phyloP scores from a whole-genome alignment of 495 filamentous ascomycete species.

The Penicillium desertorum region DNA sequence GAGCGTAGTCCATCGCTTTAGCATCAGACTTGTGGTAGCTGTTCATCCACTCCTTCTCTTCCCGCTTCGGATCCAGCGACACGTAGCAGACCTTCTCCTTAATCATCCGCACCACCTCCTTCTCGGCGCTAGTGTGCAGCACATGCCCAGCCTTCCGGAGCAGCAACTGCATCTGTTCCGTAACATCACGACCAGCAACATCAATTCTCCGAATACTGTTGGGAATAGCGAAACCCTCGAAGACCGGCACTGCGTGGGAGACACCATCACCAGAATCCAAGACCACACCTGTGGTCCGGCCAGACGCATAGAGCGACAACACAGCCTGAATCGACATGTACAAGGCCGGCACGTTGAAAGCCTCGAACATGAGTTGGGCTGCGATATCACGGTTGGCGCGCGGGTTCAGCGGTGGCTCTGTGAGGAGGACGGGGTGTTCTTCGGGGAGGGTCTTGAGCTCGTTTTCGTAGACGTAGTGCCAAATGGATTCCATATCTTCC shows the following conservation, averaged over 20 bases:
- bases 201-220: slow-evolving; percentile 93
- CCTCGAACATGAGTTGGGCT: slow-evolving; percentile 97
- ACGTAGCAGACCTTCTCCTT: slow-evolving; percentile 95
- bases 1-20: slow-evolving; percentile 78
- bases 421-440: slow-evolving; percentile 97
- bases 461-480: slow-evolving; percentile 81
- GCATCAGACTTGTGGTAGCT: slow-evolving; percentile 53
- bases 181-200: slow-evolving; percentile 97
- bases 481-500: slow-evolving; percentile 99
- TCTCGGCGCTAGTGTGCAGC: slow-evolving; percentile 97
- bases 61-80: slow-evolving; percentile 82
- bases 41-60: slow-evolving; percentile 92
- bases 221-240: slow-evolving; percentile 95
- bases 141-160: slow-evolving; percentile 91
- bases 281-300: slow-evolving; percentile 94
- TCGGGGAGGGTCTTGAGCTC: slow-evolving; percentile 93
- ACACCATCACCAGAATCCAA: slow-evolving; percentile 95
- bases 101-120: slow-evolving; percentile 93
- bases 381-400: slow-evolving; percentile 94
- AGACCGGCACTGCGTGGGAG: slow-evolving; percentile 95
- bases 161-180: slow-evolving; percentile 88
- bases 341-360: slow-evolving; percentile 95
- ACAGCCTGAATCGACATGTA: slow-evolving; percentile 98
- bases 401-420: slow-evolving; percentile 95
- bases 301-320: slow-evolving; percentile 92